These are phyloP conservation scores for Trematosphaeria pertusa DNA, from an alignment of 2,329 filamentous ascomycete species.

Conservation along the genomic window DNA sequence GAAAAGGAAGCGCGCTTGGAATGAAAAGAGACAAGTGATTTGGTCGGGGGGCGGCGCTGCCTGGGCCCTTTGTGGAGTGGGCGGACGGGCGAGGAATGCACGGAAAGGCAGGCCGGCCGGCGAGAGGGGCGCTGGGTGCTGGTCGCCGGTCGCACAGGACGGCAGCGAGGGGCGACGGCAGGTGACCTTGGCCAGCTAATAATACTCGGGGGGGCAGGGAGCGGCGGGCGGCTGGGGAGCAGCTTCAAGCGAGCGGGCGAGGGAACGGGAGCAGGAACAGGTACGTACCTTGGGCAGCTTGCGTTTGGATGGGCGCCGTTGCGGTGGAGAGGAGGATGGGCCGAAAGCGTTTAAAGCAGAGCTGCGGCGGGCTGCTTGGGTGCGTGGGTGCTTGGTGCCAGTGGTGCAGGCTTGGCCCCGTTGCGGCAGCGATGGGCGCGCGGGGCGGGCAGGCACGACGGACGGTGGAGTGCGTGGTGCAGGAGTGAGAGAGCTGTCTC, in stretches of 20 bases:
- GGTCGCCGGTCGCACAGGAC: slow-evolving; percentile 39
- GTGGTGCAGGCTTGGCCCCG: slow-evolving; percentile 11
- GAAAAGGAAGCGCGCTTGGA: slow-evolving; percentile 47
- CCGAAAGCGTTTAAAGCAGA: slow-evolving; percentile 15
- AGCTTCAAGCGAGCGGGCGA: slow-evolving; percentile 15
- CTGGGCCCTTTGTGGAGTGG: slow-evolving; percentile 41
- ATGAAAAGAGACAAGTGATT: slow-evolving; percentile 41
- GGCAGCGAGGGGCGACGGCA: slow-evolving; percentile 23
- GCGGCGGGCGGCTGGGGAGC: slow-evolving; percentile 17
- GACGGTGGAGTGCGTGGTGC: slow-evolving; percentile 33
- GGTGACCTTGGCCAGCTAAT: slow-evolving; percentile 13
- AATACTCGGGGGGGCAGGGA: slow-evolving; percentile 24
- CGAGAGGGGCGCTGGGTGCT: slow-evolving; percentile 24
- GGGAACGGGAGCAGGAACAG: background rate
- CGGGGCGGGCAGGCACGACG: slow-evolving; percentile 28
- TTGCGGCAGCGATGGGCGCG: slow-evolving; percentile 8
- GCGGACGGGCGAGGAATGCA: slow-evolving; percentile 46
- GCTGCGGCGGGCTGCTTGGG: slow-evolving; percentile 17
- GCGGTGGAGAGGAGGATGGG: slow-evolving; percentile 22
- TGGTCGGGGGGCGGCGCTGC: slow-evolving; percentile 39
- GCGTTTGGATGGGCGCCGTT: slow-evolving; percentile 26
- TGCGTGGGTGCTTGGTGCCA: slow-evolving; percentile 31
- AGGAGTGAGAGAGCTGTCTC: slow-evolving; percentile 47
- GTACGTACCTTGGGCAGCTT: slow-evolving; percentile 29
- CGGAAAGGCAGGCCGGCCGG: slow-evolving; percentile 39